Percentiles rank a stretch among this genome's conserved stretches.
phyloP scores from a whole-genome alignment of 176 grass and related monocot species.

The Oryza australiensis region DNA sequence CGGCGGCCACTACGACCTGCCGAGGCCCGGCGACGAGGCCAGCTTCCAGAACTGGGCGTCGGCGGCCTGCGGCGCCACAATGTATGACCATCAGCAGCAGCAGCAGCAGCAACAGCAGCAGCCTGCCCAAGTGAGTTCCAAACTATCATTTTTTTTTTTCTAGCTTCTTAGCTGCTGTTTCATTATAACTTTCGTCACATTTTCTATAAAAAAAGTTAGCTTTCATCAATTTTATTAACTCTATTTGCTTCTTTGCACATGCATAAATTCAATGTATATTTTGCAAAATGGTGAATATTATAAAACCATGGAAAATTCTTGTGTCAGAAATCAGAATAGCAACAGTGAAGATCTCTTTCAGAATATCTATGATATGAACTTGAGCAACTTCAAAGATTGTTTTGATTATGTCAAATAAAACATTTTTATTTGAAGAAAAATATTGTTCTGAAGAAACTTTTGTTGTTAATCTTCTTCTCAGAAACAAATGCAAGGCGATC shows the following conservation, averaged over 20 bases:
- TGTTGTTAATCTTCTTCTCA: background rate
- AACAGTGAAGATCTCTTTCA: background rate
- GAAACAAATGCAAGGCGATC: background rate
- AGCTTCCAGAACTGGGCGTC: constrained; percentile 78
- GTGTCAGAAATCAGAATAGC: background rate
- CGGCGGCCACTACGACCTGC: constrained; percentile 48
- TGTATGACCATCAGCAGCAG: constrained; percentile 51
- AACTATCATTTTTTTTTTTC: background rate
- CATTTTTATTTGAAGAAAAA: background rate
- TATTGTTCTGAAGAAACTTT: background rate
- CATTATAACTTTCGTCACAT: background rate
- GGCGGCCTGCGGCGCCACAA: constrained; percentile 37
- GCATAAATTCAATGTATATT: background rate
- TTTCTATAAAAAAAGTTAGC: background rate
- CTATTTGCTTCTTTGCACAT: background rate
- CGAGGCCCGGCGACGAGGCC: constrained; percentile 58
- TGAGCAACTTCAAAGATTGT: background rate
- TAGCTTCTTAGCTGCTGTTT: background rate
- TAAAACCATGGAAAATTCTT: background rate
- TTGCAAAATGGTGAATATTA: background rate
- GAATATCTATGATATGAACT: background rate
- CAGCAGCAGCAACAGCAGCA: constrained; percentile 38
- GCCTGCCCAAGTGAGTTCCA: constrained; percentile 57
- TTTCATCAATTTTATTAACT: background rate
- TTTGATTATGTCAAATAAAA: too few species aligned